A percentile compares a stretch with the other conserved stretches of the same genome.
Conservation (phyloP, 2,329 filamentous ascomycete genomes). For the Paecilomyces niveus region DNA sequence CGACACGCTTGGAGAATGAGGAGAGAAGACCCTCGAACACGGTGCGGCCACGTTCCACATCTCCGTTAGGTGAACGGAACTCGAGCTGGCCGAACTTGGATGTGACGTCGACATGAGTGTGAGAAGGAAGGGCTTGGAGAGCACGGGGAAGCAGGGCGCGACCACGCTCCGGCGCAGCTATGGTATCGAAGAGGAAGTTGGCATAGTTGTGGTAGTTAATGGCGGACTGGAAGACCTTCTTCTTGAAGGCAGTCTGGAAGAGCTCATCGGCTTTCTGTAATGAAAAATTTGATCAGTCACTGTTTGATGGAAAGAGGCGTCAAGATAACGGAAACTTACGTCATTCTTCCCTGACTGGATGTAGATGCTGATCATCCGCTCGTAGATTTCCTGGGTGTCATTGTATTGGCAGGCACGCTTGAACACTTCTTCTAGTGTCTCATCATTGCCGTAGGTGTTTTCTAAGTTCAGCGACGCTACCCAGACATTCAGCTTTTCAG, state of each 20-base stretch:
- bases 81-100: conserved; percentile 87
- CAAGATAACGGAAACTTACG: conserved; percentile 46
- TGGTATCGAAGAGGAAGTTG: conserved; percentile 75
- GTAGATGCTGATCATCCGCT: conserved; percentile 87
- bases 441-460: conserved; percentile 78
- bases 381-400: conserved; percentile 80
- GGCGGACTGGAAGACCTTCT: conserved; percentile 75
- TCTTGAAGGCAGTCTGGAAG: conserved; percentile 81
- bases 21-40: conserved; percentile 84
- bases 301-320: neutral
- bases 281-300: conserved; percentile 12
- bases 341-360: conserved; percentile 81
- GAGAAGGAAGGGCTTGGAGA: conserved; percentile 68
- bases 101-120: conserved; percentile 66
- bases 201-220: conserved; percentile 93
- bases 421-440: conserved; percentile 77
- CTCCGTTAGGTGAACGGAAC: conserved; percentile 75
- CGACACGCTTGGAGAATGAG: conserved; percentile 80
- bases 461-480: conserved; percentile 90
- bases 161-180: conserved; percentile 62
- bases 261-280: conserved; percentile 75
- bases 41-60: conserved; percentile 85
- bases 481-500: conserved; percentile 94
- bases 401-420: conserved; percentile 91
- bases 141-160: conserved; percentile 75